Evolutionary conservation across 2,329 filamentous ascomycete species (phyloP).

Genomic region (Plenodomus lindquistii): DNA sequence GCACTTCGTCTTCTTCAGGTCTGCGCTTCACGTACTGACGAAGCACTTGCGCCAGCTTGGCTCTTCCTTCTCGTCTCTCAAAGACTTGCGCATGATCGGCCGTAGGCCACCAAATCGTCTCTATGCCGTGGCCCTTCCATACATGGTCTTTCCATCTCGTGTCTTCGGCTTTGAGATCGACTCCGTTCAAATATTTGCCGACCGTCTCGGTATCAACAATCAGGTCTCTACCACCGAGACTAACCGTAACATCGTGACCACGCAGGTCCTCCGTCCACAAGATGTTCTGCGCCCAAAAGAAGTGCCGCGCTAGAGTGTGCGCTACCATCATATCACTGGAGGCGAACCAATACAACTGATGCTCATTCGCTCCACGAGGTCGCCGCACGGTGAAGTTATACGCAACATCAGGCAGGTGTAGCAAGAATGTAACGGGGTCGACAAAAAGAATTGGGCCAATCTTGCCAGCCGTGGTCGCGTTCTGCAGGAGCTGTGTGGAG

Average conservation of each 20-base stretch:
- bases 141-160: slow-evolving; percentile 37
- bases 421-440: slow-evolving; percentile 67
- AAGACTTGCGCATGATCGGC: slow-evolving; percentile 66
- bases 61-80: slow-evolving; percentile 29
- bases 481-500: slow-evolving; percentile 63
- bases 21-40: slow-evolving; percentile 27
- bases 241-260: slow-evolving; percentile 57
- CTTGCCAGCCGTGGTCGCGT: slow-evolving; percentile 48
- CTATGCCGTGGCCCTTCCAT: slow-evolving; percentile 51
- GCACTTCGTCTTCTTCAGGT: slow-evolving; percentile 7
- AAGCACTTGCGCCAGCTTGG: slow-evolving; percentile 29
- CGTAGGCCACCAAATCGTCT: slow-evolving; percentile 63
- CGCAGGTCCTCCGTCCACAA: slow-evolving; percentile 69
- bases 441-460: slow-evolving; percentile 59
- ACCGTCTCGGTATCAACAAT: slow-evolving; percentile 66
- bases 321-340: slow-evolving; percentile 69
- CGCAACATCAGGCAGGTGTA: slow-evolving; percentile 71
- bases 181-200: slow-evolving; percentile 58
- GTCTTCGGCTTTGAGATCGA: slow-evolving; percentile 35
- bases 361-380: slow-evolving; percentile 63
- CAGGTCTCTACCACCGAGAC: slow-evolving; percentile 63
- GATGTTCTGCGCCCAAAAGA: slow-evolving; percentile 74
- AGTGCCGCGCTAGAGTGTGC: slow-evolving; percentile 65
- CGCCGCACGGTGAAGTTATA: slow-evolving; percentile 63
- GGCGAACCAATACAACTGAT: slow-evolving; percentile 72